Evolutionary conservation across 1,139 yeast genomes (phyloP), one percentile per base, ranked within the genome.

Genomic region (Nakaseomyces nivariensis): DNA sequence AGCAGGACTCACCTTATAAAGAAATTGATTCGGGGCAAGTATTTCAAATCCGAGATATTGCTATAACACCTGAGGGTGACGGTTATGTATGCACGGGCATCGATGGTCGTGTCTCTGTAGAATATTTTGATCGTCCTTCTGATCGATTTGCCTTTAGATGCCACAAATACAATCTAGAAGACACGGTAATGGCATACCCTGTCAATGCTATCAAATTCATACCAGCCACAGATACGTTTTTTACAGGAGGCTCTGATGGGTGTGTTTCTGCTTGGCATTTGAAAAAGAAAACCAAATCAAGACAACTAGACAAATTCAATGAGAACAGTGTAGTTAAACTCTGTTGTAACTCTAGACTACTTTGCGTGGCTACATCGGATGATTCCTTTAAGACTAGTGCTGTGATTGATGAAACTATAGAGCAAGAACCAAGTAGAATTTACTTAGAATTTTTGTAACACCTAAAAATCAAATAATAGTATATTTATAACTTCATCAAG

Each of bases 101-200:
- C 11, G 97, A 89, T 58, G 97, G 97, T 0, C 72, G 96, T 45
- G 92, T 87, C 0, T 84, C 95, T 0, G 77, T 90, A 38, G 96
- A 88, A 56, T 83, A 77, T 61, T 79, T 82, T 52, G 79, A 82
- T 50, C 75, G 77, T 1, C 71, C 70, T 24, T 65, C 66, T 0
- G 82, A 79, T 54, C 76, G 79, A 51, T 90, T 82, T 64, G 95
- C 96, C 0, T 90, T 89, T 72, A 82, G 88, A 60, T 85, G 96
- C 57, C 97, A 90, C 64, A 70, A 96, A 37, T 48, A 59, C 56
- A 66, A 50, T 49, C 62, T 60, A 36, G 68, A 72, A 29, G 78
- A 76, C 32, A 72, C 73, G 4, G 90, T 82, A 55, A 67, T 80
- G 47, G 95, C 86, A 1, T 82, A 78, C 44, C 95, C 96, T 0